Conservation (phyloP, 129 eudicot genomes). For the Tagetes erecta region DNA sequence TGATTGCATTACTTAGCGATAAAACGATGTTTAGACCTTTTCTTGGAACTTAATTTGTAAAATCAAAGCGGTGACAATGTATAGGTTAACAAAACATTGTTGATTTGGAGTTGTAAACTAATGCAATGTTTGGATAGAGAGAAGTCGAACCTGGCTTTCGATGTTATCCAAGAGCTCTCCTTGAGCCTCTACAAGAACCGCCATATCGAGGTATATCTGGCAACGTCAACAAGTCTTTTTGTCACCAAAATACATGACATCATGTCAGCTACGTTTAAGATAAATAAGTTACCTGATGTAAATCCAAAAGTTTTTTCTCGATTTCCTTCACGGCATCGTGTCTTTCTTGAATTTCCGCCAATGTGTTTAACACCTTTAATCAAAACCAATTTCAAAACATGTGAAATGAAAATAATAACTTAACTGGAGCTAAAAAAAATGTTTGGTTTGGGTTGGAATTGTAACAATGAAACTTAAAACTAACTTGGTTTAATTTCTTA, state of each 20-base stretch:
- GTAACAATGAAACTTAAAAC: background rate
- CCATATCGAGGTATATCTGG: slow-evolving; percentile 94
- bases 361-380: slow-evolving; percentile 65
- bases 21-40: background rate
- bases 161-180: slow-evolving; percentile 90
- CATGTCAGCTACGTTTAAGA: background rate
- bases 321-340: slow-evolving; percentile 92
- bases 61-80: slow-evolving; percentile 14
- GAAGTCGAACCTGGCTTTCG: slow-evolving; percentile 74
- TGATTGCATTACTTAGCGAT: background rate
- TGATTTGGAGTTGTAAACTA: background rate
- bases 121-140: background rate
- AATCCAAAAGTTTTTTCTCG: slow-evolving; percentile 84
- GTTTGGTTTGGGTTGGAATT: background rate
- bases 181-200: slow-evolving; percentile 87
- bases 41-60: background rate
- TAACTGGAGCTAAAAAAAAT: background rate
- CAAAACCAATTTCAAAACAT: background rate
- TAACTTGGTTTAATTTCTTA: background rate
- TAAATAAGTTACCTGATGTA: slow-evolving; percentile 70
- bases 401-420: background rate
- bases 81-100: slow-evolving; percentile 8
- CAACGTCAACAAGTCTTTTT: slow-evolving; percentile 9
- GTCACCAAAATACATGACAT: background rate
- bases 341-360: slow-evolving; percentile 95